A percentile compares a stretch with the other conserved stretches of the same genome.
Conservation (phyloP, 2,329 filamentous ascomycete genomes). For the Sporothrix brunneoviolacea region DNA sequence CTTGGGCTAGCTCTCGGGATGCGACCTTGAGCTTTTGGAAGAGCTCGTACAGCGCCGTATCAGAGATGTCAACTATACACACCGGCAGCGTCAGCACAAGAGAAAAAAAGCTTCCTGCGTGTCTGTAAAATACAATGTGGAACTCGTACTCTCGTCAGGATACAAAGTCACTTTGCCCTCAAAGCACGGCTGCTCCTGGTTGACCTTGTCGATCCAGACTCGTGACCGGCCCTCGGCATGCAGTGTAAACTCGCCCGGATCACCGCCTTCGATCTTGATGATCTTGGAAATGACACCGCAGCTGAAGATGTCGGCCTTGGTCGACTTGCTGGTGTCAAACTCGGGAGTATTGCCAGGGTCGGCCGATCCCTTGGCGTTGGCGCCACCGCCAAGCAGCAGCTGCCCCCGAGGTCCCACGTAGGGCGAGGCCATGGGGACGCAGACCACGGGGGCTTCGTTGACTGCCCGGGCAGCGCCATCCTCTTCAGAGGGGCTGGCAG, state of each 20-base stretch:
- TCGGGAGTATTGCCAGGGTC: slow-evolving; percentile 38
- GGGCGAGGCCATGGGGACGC: slow-evolving; percentile 75
- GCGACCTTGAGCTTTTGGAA: slow-evolving; percentile 78
- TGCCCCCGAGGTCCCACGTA: slow-evolving; percentile 69
- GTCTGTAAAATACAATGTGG: no score
- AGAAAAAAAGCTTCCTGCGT: no score
- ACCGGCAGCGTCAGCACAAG: no score
- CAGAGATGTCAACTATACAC: slow-evolving; percentile 31
- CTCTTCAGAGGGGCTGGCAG: slow-evolving; percentile 33
- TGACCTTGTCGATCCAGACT: slow-evolving; percentile 66
- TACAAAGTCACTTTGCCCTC: slow-evolving; percentile 71
- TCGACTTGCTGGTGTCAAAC: slow-evolving; percentile 52
- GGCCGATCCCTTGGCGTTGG: slow-evolving; percentile 28
- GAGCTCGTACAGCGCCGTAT: slow-evolving; percentile 59
- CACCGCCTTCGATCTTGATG: slow-evolving; percentile 67
- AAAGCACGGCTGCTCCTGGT: slow-evolving; percentile 76
- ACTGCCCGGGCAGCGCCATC: slow-evolving; percentile 58
- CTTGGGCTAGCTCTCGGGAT: slow-evolving; percentile 77
- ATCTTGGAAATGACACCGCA: slow-evolving; percentile 79
- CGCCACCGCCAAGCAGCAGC: slow-evolving; percentile 61
- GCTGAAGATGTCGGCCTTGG: slow-evolving; percentile 68
- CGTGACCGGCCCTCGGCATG: slow-evolving; percentile 80
- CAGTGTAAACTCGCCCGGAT: slow-evolving; percentile 69
- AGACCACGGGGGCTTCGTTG: slow-evolving; percentile 71
- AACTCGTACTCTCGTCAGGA: slow-evolving; percentile 58